Conservation (phyloP, 352 stramenopile genomes). For the Globisporangium cylindrosporum region DNA sequence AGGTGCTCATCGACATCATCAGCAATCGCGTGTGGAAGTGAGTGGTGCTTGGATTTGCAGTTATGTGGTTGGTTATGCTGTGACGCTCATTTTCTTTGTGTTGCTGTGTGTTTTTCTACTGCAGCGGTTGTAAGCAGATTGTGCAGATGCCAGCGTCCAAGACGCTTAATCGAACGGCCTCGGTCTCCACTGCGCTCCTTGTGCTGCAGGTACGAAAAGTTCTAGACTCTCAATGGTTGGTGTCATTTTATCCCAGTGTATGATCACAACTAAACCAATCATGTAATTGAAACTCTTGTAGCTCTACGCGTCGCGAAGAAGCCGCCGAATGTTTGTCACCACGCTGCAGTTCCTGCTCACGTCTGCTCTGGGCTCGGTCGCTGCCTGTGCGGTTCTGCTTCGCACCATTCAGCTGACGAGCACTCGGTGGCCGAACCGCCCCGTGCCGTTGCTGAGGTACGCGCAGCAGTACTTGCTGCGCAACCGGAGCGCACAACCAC, state of each 20-base stretch:
- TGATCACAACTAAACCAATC: neutral
- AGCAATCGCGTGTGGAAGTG: conserved; percentile 52
- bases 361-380: conserved; percentile 66
- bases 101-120: neutral
- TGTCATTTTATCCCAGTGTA: neutral
- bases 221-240: neutral
- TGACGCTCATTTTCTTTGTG: neutral
- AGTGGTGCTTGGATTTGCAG: conserved; percentile 6
- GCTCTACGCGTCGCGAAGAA: conserved; percentile 65
- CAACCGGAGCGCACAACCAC: conserved; percentile 21
- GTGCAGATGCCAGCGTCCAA: conserved; percentile 55
- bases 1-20: conserved; percentile 68
- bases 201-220: conserved; percentile 46
- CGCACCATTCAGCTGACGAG: conserved; percentile 50
- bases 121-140: conserved; percentile 51
- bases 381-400: conserved; percentile 51
- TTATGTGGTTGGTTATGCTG: neutral
- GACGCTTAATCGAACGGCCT: conserved; percentile 64
- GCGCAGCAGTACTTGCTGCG: conserved; percentile 38
- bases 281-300: conserved; percentile 15
- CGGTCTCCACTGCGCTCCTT: conserved; percentile 65
- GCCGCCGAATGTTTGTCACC: conserved; percentile 53
- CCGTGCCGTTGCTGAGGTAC: conserved; percentile 36
- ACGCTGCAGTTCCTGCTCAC: conserved; percentile 56
- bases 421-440: conserved; percentile 25